Conservation (phyloP, 73 alveolate species). For the Paramecium sexaurelia region DNA sequence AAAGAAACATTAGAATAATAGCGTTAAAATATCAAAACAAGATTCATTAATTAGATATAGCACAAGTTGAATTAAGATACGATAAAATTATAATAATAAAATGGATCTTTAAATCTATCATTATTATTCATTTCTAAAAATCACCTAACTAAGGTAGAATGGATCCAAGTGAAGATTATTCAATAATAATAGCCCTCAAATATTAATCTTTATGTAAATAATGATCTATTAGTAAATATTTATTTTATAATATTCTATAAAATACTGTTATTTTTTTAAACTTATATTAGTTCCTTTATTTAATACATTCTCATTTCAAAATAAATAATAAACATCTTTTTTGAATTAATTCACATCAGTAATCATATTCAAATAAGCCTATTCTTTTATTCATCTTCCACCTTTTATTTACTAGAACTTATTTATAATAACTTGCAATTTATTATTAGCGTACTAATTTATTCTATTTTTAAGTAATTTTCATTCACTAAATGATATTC, state of each 20-base stretch:
- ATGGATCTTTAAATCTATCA: neutral
- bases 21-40: neutral
- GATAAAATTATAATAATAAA: neutral
- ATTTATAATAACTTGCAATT: too few species aligned
- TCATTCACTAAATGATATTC: too few species aligned
- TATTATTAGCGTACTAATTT: too few species aligned
- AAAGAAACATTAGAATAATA: neutral
- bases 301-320: neutral
- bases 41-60: neutral
- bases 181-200: conserved; percentile 17
- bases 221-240: conserved; percentile 2
- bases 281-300: neutral
- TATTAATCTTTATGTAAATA: neutral
- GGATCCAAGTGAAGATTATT: conserved; percentile 41
- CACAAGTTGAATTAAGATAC: neutral
- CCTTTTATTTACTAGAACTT: too few species aligned
- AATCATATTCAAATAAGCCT: too few species aligned
- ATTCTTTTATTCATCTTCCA: too few species aligned
- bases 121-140: neutral
- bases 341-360: too few species aligned
- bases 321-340: too few species aligned
- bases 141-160: neutral
- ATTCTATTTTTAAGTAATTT: too few species aligned
- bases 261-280: neutral
- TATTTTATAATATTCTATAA: too few species aligned